phyloP scores from a whole-genome alignment of 164 flowering plant genomes.

The Vitis rotundifolia region DNA sequence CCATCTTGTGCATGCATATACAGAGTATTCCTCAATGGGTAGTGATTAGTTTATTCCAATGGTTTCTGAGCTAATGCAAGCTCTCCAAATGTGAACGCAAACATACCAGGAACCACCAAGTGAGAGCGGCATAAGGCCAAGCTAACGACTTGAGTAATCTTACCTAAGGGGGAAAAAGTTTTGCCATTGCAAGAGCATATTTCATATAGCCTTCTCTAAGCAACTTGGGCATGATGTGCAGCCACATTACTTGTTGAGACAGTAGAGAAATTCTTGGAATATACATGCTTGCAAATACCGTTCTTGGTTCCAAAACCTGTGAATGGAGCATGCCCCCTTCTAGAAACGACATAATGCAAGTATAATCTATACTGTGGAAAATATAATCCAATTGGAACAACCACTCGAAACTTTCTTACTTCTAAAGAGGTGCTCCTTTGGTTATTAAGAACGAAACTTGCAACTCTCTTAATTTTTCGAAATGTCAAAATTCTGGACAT shows the following conservation, averaged over 20 bases:
- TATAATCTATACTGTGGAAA: conserved; percentile 28
- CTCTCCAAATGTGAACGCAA: conserved; percentile 61
- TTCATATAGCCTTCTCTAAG: conserved; percentile 55
- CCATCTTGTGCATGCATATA: conserved; percentile 67
- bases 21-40: conserved; percentile 37
- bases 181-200: conserved; percentile 27
- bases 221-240: conserved; percentile 49
- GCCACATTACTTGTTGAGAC: conserved; percentile 31
- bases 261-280: conserved; percentile 29
- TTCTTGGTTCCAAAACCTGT: conserved; percentile 11
- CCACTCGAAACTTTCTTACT: conserved; percentile 27
- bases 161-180: conserved; percentile 30
- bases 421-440: conserved; percentile 23
- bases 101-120: conserved; percentile 55
- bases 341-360: conserved; percentile 20
- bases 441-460: conserved; percentile 17
- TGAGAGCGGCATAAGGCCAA: conserved; percentile 60
- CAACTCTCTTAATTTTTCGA: conserved; percentile 36
- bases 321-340: conserved; percentile 25
- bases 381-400: conserved; percentile 24
- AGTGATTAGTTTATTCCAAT: conserved; percentile 32
- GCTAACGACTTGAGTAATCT: conserved; percentile 67
- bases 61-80: conserved; percentile 52
- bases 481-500: conserved; percentile 41
- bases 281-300: conserved; percentile 8